Percentiles rank a stretch among this genome's conserved stretches.
These are phyloP conservation scores for Kondoa malvinella DNA, from an alignment of 768 basidiomycete genomes.

Conservation along the genomic window DNA sequence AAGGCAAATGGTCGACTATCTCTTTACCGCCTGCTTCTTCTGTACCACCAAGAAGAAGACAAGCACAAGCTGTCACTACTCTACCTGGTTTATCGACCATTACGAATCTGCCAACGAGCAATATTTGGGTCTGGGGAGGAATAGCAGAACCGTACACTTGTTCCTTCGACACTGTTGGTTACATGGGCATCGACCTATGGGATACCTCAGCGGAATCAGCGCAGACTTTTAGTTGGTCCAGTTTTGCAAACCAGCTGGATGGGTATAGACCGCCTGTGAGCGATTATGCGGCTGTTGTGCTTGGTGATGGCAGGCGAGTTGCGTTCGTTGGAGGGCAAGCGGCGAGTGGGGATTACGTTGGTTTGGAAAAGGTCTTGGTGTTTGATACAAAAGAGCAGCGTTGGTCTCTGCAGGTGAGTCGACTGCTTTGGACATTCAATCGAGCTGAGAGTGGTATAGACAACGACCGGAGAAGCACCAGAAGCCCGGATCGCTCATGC, in stretches of 20 bases:
- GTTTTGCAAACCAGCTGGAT: background rate
- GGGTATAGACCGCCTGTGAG: conserved; percentile 19
- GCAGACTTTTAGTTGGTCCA: background rate
- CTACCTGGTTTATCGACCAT: background rate
- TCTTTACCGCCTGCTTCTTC: background rate
- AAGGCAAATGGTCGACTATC: background rate
- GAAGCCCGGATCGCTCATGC: conserved; percentile 22
- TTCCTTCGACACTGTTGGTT: conserved; percentile 21
- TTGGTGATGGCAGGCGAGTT: conserved; percentile 7
- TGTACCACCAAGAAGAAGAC: conserved; percentile 21
- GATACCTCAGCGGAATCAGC: conserved; percentile 7
- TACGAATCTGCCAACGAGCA: conserved; percentile 10
- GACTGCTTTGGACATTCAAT: background rate
- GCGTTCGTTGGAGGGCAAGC: conserved; percentile 23
- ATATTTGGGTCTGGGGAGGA: conserved; percentile 24
- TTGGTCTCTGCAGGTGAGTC: conserved; percentile 13
- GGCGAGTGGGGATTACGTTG: conserved; percentile 15
- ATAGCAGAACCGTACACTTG: conserved; percentile 25
- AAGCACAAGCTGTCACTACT: conserved; percentile 16
- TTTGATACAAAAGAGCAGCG: conserved; percentile 13
- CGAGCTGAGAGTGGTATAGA: background rate
- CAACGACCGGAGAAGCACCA: background rate
- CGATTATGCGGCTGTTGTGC: conserved; percentile 19
- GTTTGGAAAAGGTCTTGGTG: conserved; percentile 9
- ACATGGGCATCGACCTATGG: conserved; percentile 23